Evolutionary conservation across 1,139 yeast genomes (phyloP).

Genomic region (Taphrina betulina): DNA sequence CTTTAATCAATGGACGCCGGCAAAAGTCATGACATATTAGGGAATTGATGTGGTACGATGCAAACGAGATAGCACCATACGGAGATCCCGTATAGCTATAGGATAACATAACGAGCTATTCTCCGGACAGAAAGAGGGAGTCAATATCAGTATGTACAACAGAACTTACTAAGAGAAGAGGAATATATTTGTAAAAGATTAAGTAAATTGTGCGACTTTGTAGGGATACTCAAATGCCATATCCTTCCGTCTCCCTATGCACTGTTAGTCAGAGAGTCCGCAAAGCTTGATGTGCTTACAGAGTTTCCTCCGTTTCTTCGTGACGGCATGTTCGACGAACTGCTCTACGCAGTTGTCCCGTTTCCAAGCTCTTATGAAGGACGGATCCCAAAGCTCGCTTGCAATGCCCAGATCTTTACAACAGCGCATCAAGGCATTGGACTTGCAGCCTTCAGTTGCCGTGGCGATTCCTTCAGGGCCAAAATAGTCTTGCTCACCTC

Average conservation of each 20-base stretch:
- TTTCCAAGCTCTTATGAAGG: slow-evolving; percentile 78
- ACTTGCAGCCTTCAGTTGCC: slow-evolving; percentile 95
- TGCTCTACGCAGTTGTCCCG: slow-evolving; percentile 72
- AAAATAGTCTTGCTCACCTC: slow-evolving; percentile 95
- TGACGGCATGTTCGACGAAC: slow-evolving; percentile 79
- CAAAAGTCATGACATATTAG: too few species aligned
- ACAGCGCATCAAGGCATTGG: slow-evolving; percentile 95
- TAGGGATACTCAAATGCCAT: slow-evolving; percentile 75
- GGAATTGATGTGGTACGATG: too few species aligned
- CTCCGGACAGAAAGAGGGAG: too few species aligned
- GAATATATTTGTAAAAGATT: too few species aligned
- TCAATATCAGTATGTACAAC: too few species aligned
- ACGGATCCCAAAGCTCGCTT: slow-evolving; percentile 95
- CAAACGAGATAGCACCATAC: too few species aligned
- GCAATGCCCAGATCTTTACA: slow-evolving; percentile 97
- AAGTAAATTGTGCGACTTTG: slow-evolving; percentile 45
- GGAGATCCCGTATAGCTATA: too few species aligned
- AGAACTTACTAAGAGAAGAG: too few species aligned
- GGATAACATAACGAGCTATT: too few species aligned
- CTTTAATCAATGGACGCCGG: too few species aligned
- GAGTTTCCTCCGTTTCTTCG: slow-evolving; percentile 80
- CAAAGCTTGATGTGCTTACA: slow-evolving; percentile 56
- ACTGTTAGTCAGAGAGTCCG: neutral
- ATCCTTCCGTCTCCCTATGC: slow-evolving; percentile 71
- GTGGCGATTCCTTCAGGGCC: slow-evolving; percentile 86